phyloP scores from a whole-genome alignment of 2,329 filamentous ascomycete species.

The Mycosphaerella arachidis region DNA sequence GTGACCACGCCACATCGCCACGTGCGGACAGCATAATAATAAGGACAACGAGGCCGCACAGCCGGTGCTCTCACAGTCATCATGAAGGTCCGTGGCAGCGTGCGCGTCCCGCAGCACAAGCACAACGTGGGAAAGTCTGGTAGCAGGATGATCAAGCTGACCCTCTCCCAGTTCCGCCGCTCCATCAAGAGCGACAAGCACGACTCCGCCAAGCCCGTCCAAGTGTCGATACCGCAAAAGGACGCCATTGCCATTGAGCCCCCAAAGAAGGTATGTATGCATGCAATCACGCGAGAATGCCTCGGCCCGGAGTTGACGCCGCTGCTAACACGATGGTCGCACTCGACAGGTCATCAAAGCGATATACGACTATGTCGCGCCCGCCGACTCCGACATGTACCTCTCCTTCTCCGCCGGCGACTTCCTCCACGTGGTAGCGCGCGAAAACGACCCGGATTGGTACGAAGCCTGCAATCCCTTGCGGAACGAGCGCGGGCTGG shows the following conservation, averaged over 20 bases:
- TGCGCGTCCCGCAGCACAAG: not conserved
- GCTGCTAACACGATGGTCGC: not conserved
- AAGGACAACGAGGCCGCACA: not conserved
- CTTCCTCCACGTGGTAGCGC: constrained; percentile 95
- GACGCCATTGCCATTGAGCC: constrained; percentile 83
- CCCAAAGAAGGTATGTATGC: constrained; percentile 73
- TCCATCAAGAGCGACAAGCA: constrained; percentile 88
- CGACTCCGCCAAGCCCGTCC: constrained; percentile 57
- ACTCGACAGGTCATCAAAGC: constrained; percentile 81
- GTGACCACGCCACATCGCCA: not conserved
- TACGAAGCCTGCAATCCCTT: constrained; percentile 98
- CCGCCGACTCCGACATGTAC: constrained; percentile 54
- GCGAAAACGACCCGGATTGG: constrained; percentile 92
- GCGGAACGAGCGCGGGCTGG: constrained; percentile 80
- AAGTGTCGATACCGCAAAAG: constrained; percentile 76
- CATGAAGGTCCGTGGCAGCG: constrained; percentile 19
- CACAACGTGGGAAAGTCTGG: not conserved
- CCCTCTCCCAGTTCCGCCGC: constrained; percentile 57
- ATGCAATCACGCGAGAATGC: not conserved
- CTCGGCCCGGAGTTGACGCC: not conserved
- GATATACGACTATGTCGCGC: constrained; percentile 84
- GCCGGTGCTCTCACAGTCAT: constrained; percentile 5
- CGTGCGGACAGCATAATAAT: not conserved
- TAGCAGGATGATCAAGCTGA: constrained; percentile 3
- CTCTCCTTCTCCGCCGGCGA: constrained; percentile 91